Base-by-base conservation (phyloP, 345 rosid genomes). In the Salix udensis region DNA sequence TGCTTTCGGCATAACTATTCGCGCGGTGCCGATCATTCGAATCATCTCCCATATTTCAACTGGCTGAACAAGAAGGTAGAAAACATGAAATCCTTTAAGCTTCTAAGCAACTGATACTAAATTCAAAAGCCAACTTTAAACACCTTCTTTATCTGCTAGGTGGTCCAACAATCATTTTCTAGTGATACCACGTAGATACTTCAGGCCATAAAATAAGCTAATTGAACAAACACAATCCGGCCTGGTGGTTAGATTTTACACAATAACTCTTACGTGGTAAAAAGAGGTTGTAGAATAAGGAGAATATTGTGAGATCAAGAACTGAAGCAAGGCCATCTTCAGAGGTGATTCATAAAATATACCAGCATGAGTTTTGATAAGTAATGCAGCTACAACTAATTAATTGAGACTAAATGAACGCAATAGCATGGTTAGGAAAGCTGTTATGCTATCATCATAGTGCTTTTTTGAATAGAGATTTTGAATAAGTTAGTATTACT, bases 21-120 rank as follows among this genome's bases (percentile, higher is more conserved):
- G 88, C 3, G 99, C 94, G 1, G 97, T 88, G 55, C 86, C 99
- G 64, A 96, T 92, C 99, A 96, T 96, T 74, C 98, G 84, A 61
- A 96, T 80, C 97, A 96, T 92, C 85, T 92, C 98, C 99, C 99
- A 96, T 85, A 96, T 89, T 82, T 93, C 99, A 71, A 96, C 98
- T 23, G 99, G 95, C 98, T 95, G 87, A 75, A 82, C 7, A 79
- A 73, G 31, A 28, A 53, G 10, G 71, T 4, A 50, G 71, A 48
- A 10, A 36, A 70, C 36, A 70, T 30, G 67, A 76, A 16, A 28
- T 78, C 7, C 12, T 50, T 61, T 37, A 34, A 34, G 15, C 48
- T 68, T 73, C 70, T 28, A 21, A 71, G 14, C 2, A 48, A 26
- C n/a, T 28, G 13, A 48, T 26, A 10, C 39, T 2, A 71, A 71